Evolutionary conservation across 805 yeast species (phyloP).

Genomic region (Priceomyces carsonii): DNA sequence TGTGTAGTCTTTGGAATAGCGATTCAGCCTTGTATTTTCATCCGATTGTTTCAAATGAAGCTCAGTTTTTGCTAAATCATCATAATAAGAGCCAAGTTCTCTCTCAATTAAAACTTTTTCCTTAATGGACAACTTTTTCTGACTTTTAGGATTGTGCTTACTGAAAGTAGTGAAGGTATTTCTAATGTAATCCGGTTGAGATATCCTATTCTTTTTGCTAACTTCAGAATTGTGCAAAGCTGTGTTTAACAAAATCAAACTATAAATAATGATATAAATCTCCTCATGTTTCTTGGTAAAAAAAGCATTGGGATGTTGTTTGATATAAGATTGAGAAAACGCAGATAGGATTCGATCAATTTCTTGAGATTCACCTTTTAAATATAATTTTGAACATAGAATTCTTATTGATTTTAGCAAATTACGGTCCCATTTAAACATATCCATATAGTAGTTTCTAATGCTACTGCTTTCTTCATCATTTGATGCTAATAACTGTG

Average conservation of each 20-base stretch:
- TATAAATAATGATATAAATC: constrained; percentile 69
- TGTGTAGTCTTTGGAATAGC: too few relatives aligned
- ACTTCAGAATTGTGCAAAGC: constrained; percentile 63
- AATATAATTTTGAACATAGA: constrained; percentile 65
- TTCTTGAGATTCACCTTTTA: constrained; percentile 82
- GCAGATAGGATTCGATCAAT: constrained; percentile 72
- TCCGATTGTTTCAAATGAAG: constrained; percentile 34
- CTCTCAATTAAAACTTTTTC: constrained; percentile 46
- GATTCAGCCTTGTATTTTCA: not conserved
- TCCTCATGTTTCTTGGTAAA: constrained; percentile 52
- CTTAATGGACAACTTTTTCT: constrained; percentile 30
- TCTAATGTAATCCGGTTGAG: constrained; percentile 41
- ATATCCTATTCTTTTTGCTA: constrained; percentile 37
- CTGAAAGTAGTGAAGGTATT: constrained; percentile 44
- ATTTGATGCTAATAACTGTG: constrained; percentile 40
- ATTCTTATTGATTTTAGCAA: constrained; percentile 57
- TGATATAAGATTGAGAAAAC: constrained; percentile 64
- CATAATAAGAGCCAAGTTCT: constrained; percentile 47
- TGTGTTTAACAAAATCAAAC: constrained; percentile 72
- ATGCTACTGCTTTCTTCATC: constrained; percentile 41
- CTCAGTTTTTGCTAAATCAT: constrained; percentile 39
- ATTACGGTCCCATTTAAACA: constrained; percentile 49
- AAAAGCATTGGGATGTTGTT: constrained; percentile 50
- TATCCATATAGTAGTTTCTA: constrained; percentile 46
- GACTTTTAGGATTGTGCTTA: constrained; percentile 32